phyloP scores from a whole-genome alignment of 768 basidiomycete species.

The Lentinula sp. region DNA sequence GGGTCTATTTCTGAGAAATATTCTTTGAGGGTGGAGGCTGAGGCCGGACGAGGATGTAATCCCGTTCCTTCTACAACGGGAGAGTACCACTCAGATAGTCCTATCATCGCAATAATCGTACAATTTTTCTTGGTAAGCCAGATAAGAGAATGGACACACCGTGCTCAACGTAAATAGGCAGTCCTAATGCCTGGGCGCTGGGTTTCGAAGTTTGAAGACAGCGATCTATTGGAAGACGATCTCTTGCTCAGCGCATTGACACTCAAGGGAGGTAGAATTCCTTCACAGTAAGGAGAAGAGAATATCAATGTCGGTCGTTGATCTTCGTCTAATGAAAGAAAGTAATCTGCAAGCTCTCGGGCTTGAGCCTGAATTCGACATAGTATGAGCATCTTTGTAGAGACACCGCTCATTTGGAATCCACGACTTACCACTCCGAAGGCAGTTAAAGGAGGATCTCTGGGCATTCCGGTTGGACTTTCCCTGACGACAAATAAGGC shows the following conservation, averaged over 20 bases:
- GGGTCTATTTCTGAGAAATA: slow-evolving; percentile 61
- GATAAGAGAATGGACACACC: slow-evolving; percentile 32
- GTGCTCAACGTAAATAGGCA: slow-evolving; percentile 78
- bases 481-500: slow-evolving; percentile 21
- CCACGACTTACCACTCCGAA: slow-evolving; percentile 33
- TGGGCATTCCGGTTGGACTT: slow-evolving; percentile 36
- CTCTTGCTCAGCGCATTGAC: background rate
- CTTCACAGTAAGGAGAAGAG: slow-evolving; percentile 79
- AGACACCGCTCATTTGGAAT: too few relatives aligned
- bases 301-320: slow-evolving; percentile 20
- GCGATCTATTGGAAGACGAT: slow-evolving; percentile 47
- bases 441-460: slow-evolving; percentile 45
- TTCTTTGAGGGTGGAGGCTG: slow-evolving; percentile 42
- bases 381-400: background rate
- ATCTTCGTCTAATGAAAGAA: slow-evolving; percentile 37
- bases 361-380: slow-evolving; percentile 40
- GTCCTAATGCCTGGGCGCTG: slow-evolving; percentile 46
- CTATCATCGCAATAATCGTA: slow-evolving; percentile 22
- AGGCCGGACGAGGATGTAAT: slow-evolving; percentile 68
- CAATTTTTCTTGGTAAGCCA: background rate
- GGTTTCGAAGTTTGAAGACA: slow-evolving; percentile 79
- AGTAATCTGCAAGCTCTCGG: slow-evolving; percentile 39
- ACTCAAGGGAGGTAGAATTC: background rate
- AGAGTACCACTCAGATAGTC: slow-evolving; percentile 76
- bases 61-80: slow-evolving; percentile 61